Evolutionary conservation across 1,284 basidiomycete species (phyloP), one percentile per base, ranked within the genome.

Genomic region (Puccinia novopanici): DNA sequence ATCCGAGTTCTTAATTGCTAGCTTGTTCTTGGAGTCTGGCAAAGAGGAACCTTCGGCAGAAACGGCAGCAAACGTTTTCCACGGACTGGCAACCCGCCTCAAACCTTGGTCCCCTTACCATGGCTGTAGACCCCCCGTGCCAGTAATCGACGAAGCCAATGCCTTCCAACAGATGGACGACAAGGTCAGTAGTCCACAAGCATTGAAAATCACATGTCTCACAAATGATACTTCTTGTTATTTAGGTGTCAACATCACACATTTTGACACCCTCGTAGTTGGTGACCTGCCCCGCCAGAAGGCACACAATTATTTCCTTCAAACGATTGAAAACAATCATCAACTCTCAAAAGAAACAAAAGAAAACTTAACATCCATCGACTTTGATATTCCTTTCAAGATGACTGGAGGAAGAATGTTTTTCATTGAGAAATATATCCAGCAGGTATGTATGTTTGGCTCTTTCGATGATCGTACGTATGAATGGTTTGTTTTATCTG

Each of bases 11-110:
- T 27, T 5, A 6, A 8, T 37, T n/a, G 24, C 12, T 27, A 40
- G 15, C 27, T n/a, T 27, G 6, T 65, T 34, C 55, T 27, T 57
- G 6, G 27, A 57, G 19, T 57, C 27, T 9, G 19, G 30, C 61
- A 27, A 22, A 13, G 40, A 3, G 13, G 19, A 65, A 37, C 40
- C 37, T 48, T 67, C 37, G 40, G 15, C 37, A 67, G 6, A 13
- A 42, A 45, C 37, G 40, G 65, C 45, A 67, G 65, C 65, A 42
- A 45, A 34, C 8, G n/a, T 67, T 48, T 67, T 67, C 65, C n/a
- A 27, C 9, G 3, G 24, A 48, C 40, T 67, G 5, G 45, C 17
- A n/a, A 67, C 13, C n/a, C 65, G 24, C 19, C 37, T 67, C 45
- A 42, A 67, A 22, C 65, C 65, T 10, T 67, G 30, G 30, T 24